Base-by-base conservation (phyloP, 1,139 yeast species). In the Kluyveromyces marxianus region DNA sequence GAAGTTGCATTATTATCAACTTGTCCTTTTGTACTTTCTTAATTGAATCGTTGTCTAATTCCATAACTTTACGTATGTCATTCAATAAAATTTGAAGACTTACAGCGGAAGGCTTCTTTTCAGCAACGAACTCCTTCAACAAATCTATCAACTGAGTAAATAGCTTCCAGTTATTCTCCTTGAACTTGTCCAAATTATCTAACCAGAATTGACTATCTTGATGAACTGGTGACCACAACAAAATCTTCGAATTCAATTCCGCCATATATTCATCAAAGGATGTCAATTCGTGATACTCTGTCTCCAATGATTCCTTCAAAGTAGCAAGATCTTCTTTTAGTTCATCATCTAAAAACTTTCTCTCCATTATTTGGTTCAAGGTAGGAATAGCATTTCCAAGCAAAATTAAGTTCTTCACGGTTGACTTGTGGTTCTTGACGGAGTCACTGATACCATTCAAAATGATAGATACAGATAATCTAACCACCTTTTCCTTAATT, bases 321-420 rank as follows among this genome's bases (percentile, higher is more conserved):
- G 68, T 66, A 31, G 70, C 71, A 54, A 94, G 75, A 64, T 90
- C 97, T 34, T 71, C 74, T 44, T 86, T 77, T 55, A 94, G 77
- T 65, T 92, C 99, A 53, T 88, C 95, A 64, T 92, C 99, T 8
- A 96, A 86, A 81, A 95, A 90, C 65, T 92, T 92, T 58, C 97
- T 75, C 53, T 85, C 92, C 53, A 79, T 76, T 55, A 92, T 75
- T 46, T 83, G 79, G 54, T 77, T 79, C 49, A 87, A 70, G 7
- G 81, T 74, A 44, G 81, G 76, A 50, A 87, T 71, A 2, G 95
- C 95, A 56, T 84, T 86, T 50, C 86, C 86, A 53, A 86, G 77
- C 51, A 92, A 70, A 44, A 90, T 71, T 45, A 89, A 72, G 52
- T 85, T 83, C 57, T 89, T 76, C 44, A 83, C 75, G 39, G 66